These are phyloP conservation scores for Moricandia arvensis DNA, from an alignment of 345 rosid species.

Conservation along the genomic window DNA sequence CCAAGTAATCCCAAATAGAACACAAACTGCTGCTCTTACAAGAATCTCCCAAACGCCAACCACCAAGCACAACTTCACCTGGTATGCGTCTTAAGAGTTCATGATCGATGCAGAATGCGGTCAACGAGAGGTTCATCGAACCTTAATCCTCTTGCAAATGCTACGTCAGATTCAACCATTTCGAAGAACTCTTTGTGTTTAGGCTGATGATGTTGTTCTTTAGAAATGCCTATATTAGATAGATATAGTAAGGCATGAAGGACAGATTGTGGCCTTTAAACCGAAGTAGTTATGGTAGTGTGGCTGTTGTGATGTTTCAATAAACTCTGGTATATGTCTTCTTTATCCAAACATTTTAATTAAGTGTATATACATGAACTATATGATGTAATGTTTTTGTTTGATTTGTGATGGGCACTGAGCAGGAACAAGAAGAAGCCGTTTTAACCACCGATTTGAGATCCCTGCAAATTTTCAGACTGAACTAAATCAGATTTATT, in stretches of 20 bases:
- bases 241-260: background rate
- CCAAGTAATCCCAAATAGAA: slow-evolving; percentile 82
- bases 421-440: background rate
- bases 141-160: slow-evolving; percentile 62
- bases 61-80: slow-evolving; percentile 68
- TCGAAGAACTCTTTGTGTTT: slow-evolving; percentile 56
- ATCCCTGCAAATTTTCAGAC: too few relatives aligned
- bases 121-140: slow-evolving; percentile 69
- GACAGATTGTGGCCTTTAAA: background rate
- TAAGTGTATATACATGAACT: background rate
- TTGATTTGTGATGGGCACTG: background rate
- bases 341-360: background rate
- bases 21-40: slow-evolving; percentile 48
- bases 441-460: background rate
- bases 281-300: background rate
- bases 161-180: slow-evolving; percentile 76
- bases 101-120: slow-evolving; percentile 59
- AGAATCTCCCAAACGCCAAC: slow-evolving; percentile 85
- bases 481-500: too few relatives aligned
- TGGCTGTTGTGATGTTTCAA: background rate
- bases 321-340: background rate
- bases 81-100: slow-evolving; percentile 55
- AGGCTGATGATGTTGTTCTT: slow-evolving; percentile 42
- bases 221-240: slow-evolving; percentile 18
- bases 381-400: background rate